phyloP scores from a whole-genome alignment of 2,329 filamentous ascomycete genomes.

The Xylaria sp. region DNA sequence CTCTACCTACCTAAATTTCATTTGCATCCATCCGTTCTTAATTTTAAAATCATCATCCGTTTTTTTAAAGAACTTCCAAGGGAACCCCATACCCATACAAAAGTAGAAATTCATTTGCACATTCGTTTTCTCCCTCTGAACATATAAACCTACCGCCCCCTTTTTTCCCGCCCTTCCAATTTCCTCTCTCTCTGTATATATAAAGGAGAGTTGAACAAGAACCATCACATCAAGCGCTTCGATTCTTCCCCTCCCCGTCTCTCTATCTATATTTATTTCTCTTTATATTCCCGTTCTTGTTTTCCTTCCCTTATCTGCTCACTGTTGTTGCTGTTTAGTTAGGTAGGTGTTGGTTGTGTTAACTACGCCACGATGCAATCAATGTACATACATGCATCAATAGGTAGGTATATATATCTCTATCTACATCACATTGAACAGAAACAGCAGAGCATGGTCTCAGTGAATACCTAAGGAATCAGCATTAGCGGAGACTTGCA shows the following conservation, averaged over 20 bases:
- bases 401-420: not conserved
- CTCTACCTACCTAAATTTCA: too few species aligned
- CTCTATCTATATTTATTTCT: not conserved
- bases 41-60: too few species aligned
- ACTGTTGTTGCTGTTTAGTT: constrained; percentile 5
- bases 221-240: not conserved
- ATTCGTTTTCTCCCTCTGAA: too few species aligned
- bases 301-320: not conserved
- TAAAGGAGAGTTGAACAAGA: not conserved
- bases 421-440: not conserved
- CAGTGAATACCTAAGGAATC: too few species aligned
- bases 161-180: not conserved
- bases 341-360: constrained; percentile 1
- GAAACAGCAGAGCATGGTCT: not conserved
- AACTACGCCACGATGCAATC: constrained; percentile 20
- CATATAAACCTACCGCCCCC: too few species aligned
- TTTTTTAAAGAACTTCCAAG: too few species aligned
- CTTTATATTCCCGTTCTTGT: constrained; percentile 5
- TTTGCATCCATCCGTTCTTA: too few species aligned
- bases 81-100: too few species aligned
- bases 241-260: not conserved
- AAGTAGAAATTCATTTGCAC: too few species aligned
- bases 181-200: not conserved
- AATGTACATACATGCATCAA: constrained; percentile 22
- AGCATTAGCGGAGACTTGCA: too few species aligned